These are phyloP conservation scores for Aegle marmelos DNA, from an alignment of 345 rosid genomes.

Conservation along the genomic window DNA sequence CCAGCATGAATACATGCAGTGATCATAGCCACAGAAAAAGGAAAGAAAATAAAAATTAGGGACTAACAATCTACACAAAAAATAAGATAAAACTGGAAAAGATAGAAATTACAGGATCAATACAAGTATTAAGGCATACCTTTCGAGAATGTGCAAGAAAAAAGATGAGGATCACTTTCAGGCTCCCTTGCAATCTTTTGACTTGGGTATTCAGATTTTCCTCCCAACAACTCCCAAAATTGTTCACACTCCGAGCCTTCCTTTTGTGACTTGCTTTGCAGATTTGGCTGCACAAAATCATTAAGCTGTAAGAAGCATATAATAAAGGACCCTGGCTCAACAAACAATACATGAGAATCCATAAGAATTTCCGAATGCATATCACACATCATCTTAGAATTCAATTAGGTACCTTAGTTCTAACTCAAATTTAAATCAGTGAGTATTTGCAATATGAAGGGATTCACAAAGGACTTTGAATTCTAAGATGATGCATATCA, in stretches of 20 bases:
- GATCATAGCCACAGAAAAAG: constrained; percentile 17
- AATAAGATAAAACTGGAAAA: neutral
- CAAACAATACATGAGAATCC: constrained; percentile 7
- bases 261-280: constrained; percentile 74
- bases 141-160: constrained; percentile 71
- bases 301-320: constrained; percentile 19
- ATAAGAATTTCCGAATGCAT: neutral
- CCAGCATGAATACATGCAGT: constrained; percentile 22
- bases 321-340: neutral
- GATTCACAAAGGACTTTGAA: neutral
- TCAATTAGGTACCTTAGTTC: constrained; percentile 1
- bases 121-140: constrained; percentile 38
- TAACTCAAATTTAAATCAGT: neutral
- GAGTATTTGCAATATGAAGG: neutral
- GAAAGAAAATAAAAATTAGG: constrained; percentile 25
- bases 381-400: neutral
- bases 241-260: constrained; percentile 93
- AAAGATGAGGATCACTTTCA: constrained; percentile 93
- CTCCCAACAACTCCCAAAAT: constrained; percentile 89
- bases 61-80: constrained; percentile 6
- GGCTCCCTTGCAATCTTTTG: constrained; percentile 66
- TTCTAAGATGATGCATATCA: constrained; percentile 5
- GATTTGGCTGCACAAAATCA: constrained; percentile 67
- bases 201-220: constrained; percentile 77
- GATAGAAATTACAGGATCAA: constrained; percentile 10